Evolutionary conservation across 345 rosid genomes (phyloP).

Genomic region (Corchorus capsularis): DNA sequence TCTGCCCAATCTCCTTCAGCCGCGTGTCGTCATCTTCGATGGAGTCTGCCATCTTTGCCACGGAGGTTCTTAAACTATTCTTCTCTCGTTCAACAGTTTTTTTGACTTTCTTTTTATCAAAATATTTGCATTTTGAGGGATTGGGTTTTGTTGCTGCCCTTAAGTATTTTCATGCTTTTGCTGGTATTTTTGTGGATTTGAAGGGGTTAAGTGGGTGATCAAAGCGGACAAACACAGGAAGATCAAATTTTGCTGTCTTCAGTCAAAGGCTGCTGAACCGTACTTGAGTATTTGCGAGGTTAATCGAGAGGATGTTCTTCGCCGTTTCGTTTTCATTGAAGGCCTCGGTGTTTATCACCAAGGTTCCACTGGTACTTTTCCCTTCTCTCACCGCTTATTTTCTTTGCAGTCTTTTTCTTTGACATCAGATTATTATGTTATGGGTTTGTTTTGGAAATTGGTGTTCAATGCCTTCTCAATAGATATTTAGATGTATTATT

Average conservation of each 20-base stretch:
- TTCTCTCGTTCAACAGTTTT: background rate
- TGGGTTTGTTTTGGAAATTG: conserved; percentile 7
- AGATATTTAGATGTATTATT: too few relatives aligned
- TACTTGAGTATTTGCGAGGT: conserved; percentile 74
- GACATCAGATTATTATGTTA: background rate
- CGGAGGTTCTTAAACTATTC: conserved; percentile 45
- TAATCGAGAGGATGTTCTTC: conserved; percentile 70
- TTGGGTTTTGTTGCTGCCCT: conserved; percentile 1
- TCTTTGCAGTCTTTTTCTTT: background rate
- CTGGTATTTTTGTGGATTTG: conserved; percentile 5
- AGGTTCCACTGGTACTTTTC: conserved; percentile 70
- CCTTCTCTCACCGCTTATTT: conserved; percentile 18
- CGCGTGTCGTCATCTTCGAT: conserved; percentile 88
- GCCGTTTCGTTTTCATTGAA: conserved; percentile 80
- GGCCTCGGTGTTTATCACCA: conserved; percentile 77
- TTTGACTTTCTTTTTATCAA: background rate
- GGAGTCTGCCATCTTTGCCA: conserved; percentile 99
- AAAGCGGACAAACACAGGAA: conserved; percentile 73
- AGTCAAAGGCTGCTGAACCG: conserved; percentile 84
- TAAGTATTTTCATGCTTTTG: background rate
- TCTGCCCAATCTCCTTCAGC: conserved; percentile 65
- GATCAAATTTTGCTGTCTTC: conserved; percentile 94
- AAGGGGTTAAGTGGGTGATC: conserved; percentile 95
- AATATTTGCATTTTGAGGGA: background rate
- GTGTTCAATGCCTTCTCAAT: background rate